Evolutionary conservation across 2,329 filamentous ascomycete species (phyloP), one percentile per base, ranked within the genome.

Genomic region (Fusarium oligoseptatum): DNA sequence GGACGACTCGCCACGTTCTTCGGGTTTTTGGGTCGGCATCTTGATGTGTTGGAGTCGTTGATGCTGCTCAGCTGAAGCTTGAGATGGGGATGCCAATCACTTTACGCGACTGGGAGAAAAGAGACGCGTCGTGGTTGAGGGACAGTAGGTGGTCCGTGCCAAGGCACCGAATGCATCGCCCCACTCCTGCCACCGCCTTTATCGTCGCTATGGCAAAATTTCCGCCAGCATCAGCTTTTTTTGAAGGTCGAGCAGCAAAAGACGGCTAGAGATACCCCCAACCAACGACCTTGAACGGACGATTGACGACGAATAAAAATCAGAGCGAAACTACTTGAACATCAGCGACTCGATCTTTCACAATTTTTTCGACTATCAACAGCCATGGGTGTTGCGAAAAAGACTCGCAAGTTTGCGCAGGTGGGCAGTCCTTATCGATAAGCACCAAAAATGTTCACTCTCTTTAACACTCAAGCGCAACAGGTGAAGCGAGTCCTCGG

Each of bases 331-430:
- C 8, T 17, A 10, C 20, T 6, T n/a, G 32, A 14, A 27, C 1
- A 41, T 2, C 20, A 10, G 57, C 50, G 27, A 52, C 27, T 65
- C 43, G 11, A 17, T 48, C 15, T 15, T 32, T 29, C 6, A 14
- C 20, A 36, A 41, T 17, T 20, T 11, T 61, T n/a, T 10, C 29
- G 11, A 41, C 4, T 1, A 50, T 29, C 24, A 69, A 50, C 56
- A 71, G 76, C 67, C 72, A 98, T 98, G 96, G 95, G 95, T 85
- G 91, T 95, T 77, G 91, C 92, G 73, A 98, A 97, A 87, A 94
- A 92, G 83, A 97, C 94, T 63, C 92, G 95, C 86, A 98, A 98
- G 87, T 98, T 98, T 83, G 96, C 92, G 60, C 86, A 89, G 82
- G 90, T 90, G 80, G 70, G 85, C 3, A 41, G 61, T 63, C 57